Evolutionary conservation across 2,329 filamentous ascomycete species (phyloP).

Genomic region (Biscogniauxia mediterranea): DNA sequence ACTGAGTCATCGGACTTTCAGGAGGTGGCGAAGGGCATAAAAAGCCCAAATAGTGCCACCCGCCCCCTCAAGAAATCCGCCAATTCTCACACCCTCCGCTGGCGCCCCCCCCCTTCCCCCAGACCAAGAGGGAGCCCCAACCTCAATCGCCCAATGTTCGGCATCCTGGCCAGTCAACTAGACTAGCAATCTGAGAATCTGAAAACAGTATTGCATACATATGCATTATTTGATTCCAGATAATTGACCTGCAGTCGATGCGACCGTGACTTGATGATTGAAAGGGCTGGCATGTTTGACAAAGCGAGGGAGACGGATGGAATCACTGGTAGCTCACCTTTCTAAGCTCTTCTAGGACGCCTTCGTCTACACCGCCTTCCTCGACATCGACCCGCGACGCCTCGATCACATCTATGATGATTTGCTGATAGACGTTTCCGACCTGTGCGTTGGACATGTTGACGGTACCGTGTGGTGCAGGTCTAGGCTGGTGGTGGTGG

Average conservation of each 20-base stretch:
- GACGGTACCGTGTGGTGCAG: conserved; percentile 12
- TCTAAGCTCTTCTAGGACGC: conserved; percentile 81
- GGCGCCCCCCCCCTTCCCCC: conserved; percentile 25
- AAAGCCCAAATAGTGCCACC: conserved; percentile 55
- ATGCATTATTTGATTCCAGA: not conserved
- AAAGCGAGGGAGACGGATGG: conserved; percentile 13
- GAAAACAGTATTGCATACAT: conserved; percentile 3
- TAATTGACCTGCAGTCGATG: conserved; percentile 3
- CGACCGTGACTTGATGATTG: conserved; percentile 11
- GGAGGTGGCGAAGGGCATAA: conserved; percentile 41
- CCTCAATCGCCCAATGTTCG: not conserved
- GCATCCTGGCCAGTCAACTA: not conserved
- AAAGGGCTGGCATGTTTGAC: not conserved
- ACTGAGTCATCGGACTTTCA: conserved; percentile 24
- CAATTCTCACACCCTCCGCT: conserved; percentile 39
- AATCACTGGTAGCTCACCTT: conserved; percentile 60
- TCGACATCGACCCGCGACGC: conserved; percentile 94
- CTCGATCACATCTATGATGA: conserved; percentile 84
- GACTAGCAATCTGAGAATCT: not conserved
- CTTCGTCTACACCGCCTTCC: conserved; percentile 87
- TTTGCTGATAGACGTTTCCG: conserved; percentile 76
- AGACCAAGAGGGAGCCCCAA: conserved; percentile 14
- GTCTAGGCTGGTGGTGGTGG: not conserved
- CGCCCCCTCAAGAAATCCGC: conserved; percentile 43
- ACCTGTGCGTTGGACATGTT: conserved; percentile 59